A percentile compares a stretch with the other conserved stretches of the same genome.
Evolutionary conservation across 2,329 filamentous ascomycete species (phyloP).

Genomic region (Dactylellina parvicollis): DNA sequence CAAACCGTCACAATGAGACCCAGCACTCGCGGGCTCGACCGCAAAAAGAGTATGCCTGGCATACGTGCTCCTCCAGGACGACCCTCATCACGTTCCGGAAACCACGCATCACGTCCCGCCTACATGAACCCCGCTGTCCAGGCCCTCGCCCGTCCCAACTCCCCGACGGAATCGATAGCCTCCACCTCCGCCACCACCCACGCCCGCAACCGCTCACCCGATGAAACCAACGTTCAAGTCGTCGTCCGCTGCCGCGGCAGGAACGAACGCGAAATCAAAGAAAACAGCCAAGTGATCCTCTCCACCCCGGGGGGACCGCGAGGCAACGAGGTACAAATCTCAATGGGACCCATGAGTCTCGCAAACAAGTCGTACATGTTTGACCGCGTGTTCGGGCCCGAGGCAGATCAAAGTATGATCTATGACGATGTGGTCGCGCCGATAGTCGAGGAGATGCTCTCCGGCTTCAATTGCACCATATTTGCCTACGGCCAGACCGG

Average conservation of each 20-base stretch:
- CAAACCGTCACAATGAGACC: slow-evolving; percentile 31
- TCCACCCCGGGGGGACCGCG: slow-evolving; percentile 82
- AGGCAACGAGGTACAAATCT: slow-evolving; percentile 82
- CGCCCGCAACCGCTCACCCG: slow-evolving; percentile 66
- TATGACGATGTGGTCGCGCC: slow-evolving; percentile 96
- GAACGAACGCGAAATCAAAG: slow-evolving; percentile 88
- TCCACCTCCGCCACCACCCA: slow-evolving; percentile 65
- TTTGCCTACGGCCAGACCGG: slow-evolving; percentile 98
- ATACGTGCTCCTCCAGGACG: slow-evolving; percentile 3
- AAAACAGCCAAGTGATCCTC: slow-evolving; percentile 94
- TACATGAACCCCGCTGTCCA: slow-evolving; percentile 51
- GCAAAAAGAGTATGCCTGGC: slow-evolving; percentile 25
- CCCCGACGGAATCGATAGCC: slow-evolving; percentile 76
- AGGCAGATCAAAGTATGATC: slow-evolving; percentile 90
- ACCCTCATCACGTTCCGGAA: slow-evolving; percentile 29
- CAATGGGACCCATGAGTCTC: slow-evolving; percentile 89
- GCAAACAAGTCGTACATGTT: slow-evolving; percentile 98
- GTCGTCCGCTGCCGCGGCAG: slow-evolving; percentile 93
- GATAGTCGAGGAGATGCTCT: slow-evolving; percentile 93
- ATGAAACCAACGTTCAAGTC: slow-evolving; percentile 97
- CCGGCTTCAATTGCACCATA: slow-evolving; percentile 96
- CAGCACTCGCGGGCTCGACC: slow-evolving; percentile 20
- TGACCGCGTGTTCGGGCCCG: slow-evolving; percentile 95
- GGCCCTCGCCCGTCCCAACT: slow-evolving; percentile 65
- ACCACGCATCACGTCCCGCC: slow-evolving; percentile 32